phyloP scores from a whole-genome alignment of 106 monocot genomes.

The Dioscorea dumetorum region DNA sequence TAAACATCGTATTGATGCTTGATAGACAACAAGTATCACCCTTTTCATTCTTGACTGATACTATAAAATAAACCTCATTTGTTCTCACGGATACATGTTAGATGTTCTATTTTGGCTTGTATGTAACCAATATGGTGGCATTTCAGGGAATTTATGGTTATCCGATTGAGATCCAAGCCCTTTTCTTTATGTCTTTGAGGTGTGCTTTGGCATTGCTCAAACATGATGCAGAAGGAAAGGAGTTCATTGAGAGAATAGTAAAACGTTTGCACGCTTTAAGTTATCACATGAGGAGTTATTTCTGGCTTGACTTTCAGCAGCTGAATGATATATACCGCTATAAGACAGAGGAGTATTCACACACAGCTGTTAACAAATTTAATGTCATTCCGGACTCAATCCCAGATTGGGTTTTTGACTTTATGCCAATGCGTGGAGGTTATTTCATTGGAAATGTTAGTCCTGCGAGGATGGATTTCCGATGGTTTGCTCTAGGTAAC shows the following conservation, averaged over 20 bases:
- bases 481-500: slow-evolving; percentile 46
- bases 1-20: no score
- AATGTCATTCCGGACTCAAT: slow-evolving; percentile 47
- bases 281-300: slow-evolving; percentile 49
- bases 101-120: no score
- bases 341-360: slow-evolving; percentile 51
- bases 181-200: slow-evolving; percentile 48
- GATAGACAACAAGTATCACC: no score
- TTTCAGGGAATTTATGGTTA: slow-evolving; percentile 47
- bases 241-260: slow-evolving; percentile 36
- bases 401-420: slow-evolving; percentile 49
- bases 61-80: no score
- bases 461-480: slow-evolving; percentile 48
- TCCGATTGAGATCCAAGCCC: slow-evolving; percentile 53
- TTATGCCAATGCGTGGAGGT: slow-evolving; percentile 42
- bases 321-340: slow-evolving; percentile 46
- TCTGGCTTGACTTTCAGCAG: slow-evolving; percentile 48
- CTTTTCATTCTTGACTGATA: no score
- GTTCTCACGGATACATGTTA: no score
- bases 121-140: neutral
- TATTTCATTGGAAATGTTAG: slow-evolving; percentile 49
- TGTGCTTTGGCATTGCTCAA: slow-evolving; percentile 34
- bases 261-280: slow-evolving; percentile 47
- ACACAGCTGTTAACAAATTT: slow-evolving; percentile 49
- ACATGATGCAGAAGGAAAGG: slow-evolving; percentile 42